These are phyloP conservation scores for Heliamphora exappendiculata DNA, from an alignment of 148 eudicot species.

Conservation along the genomic window DNA sequence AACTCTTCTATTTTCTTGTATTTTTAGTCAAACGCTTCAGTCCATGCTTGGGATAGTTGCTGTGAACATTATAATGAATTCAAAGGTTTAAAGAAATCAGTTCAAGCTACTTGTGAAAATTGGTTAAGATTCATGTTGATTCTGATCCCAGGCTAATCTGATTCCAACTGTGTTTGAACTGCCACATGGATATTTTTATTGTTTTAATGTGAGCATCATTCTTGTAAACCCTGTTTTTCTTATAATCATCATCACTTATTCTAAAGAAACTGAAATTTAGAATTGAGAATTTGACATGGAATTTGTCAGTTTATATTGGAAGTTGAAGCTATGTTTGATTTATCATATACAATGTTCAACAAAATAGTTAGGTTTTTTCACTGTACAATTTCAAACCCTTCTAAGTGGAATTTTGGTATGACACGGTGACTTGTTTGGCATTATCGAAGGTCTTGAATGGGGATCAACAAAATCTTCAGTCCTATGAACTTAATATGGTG, in stretches of 20 bases:
- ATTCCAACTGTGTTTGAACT: background rate
- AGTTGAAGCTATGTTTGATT: background rate
- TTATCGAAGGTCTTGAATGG: background rate
- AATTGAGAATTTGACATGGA: background rate
- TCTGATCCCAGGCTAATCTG: slow-evolving; percentile 1
- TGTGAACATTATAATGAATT: background rate
- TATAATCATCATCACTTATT: background rate
- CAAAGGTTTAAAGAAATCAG: background rate
- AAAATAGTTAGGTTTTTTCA: background rate
- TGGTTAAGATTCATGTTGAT: background rate
- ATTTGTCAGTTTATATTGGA: no score
- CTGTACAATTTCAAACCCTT: background rate
- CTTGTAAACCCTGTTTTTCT: background rate
- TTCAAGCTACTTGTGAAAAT: background rate
- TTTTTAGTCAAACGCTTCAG: background rate
- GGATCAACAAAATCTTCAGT: background rate
- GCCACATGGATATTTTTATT: background rate
- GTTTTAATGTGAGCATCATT: background rate
- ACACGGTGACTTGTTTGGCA: background rate
- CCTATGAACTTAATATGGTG: background rate
- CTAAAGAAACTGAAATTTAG: background rate
- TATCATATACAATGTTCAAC: background rate
- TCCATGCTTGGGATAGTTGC: background rate
- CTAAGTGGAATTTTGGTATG: background rate
- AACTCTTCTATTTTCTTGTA: background rate